Evolutionary conservation across 129 eudicot genomes (phyloP), one percentile per base, ranked within the genome.

Genomic region (Flaveria sonorensis): DNA sequence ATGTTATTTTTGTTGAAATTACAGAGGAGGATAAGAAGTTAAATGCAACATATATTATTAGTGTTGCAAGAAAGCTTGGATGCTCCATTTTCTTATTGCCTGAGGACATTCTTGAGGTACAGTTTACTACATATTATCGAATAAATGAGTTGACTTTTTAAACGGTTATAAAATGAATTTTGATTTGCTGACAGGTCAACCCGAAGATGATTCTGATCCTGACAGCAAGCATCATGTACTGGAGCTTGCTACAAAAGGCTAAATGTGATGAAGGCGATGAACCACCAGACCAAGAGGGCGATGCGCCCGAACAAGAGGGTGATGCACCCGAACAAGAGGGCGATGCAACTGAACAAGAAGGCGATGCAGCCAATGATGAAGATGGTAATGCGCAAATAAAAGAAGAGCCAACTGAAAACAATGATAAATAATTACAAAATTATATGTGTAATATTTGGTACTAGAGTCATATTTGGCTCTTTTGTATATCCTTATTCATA

Each of bases 1-100:
- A 67, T 9, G 13, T 0, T 24, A 6, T 30, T 63, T 62, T 20
- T 79, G 63, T 30, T 42, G 23, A 19, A 65, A 59, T 32, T 79
- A 83, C 86, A 93, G 98, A 93, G 65, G 98, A 93, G 78, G 97
- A 93, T 74, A 93, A 86, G 90, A 90, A 87, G 78, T 74, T 85
- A 59, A 93, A 93, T 63, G 92, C 98, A 39, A 86, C 91, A 26
- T 93, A 93, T 71, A 93, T 90, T 10, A 93, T 93, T 82, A 93
- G 97, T 86, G 98, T 93, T 55, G 98, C 98, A 13, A 87, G 98
- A 73, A 93, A 93, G 89, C 89, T 93, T 18, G 98, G 98, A 14
- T 93, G 98, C 75, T 87, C 98, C 4, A 84, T 93, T 59, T 93
- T 93, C 75, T 86, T 93, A 80, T 84, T 93, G 85, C 98, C 98